Conservation (phyloP, 352 stramenopile species). For the Globisporangium lucens region DNA sequence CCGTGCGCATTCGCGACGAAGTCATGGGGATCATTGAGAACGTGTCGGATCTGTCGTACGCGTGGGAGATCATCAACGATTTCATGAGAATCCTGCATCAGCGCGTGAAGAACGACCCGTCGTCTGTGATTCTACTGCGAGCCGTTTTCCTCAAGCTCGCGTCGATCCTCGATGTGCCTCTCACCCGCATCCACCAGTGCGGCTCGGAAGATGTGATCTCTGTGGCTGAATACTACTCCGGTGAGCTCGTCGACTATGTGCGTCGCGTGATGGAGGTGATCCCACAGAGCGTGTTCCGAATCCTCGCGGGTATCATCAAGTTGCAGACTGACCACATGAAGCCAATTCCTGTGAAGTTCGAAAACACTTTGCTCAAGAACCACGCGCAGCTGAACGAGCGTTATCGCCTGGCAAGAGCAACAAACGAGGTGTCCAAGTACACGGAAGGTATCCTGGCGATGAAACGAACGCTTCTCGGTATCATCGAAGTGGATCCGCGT, state of each 20-base stretch:
- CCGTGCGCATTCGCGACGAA: slow-evolving; percentile 90
- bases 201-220: slow-evolving; percentile 91
- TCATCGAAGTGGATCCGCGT: slow-evolving; percentile 93
- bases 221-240: slow-evolving; percentile 94
- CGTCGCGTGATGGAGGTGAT: slow-evolving; percentile 94
- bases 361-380: slow-evolving; percentile 91
- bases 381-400: slow-evolving; percentile 91
- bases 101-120: slow-evolving; percentile 91
- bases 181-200: slow-evolving; percentile 92
- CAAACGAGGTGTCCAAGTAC: slow-evolving; percentile 95
- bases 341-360: slow-evolving; percentile 89
- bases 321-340: slow-evolving; percentile 92
- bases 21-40: slow-evolving; percentile 92
- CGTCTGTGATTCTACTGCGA: slow-evolving; percentile 90
- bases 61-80: slow-evolving; percentile 93
- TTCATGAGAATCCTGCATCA: slow-evolving; percentile 94
- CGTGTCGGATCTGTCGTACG: slow-evolving; percentile 94
- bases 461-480: slow-evolving; percentile 93
- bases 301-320: slow-evolving; percentile 92
- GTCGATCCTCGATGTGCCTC: slow-evolving; percentile 92
- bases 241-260: slow-evolving; percentile 93
- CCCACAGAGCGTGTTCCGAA: slow-evolving; percentile 92
- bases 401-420: slow-evolving; percentile 90
- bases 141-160: slow-evolving; percentile 95
- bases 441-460: slow-evolving; percentile 94